Percentiles rank a stretch among this genome's conserved stretches.
Conservation (phyloP, 2,329 filamentous ascomycete species). For the Colletotrichum scovillei region DNA sequence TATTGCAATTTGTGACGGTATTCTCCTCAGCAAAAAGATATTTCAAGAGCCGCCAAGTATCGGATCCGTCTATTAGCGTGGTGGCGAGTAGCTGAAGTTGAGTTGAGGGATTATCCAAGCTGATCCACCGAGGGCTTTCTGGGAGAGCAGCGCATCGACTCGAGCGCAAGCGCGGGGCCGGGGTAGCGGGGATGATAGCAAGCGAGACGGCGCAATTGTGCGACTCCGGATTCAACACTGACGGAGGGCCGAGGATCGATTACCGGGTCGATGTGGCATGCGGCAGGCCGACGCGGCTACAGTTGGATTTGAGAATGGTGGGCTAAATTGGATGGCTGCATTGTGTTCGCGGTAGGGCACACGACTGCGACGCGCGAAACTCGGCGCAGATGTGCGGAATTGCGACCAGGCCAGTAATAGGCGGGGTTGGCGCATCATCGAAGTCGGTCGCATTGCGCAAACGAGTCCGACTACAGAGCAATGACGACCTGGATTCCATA, state of each 20-base stretch:
- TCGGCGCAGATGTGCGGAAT: neutral
- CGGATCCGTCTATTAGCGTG: neutral
- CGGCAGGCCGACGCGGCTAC: neutral
- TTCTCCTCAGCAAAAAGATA: constrained; percentile 42
- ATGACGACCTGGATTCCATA: neutral
- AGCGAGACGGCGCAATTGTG: neutral
- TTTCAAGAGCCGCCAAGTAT: neutral
- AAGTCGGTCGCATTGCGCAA: neutral
- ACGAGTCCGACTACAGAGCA: neutral
- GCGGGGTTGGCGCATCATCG: constrained; percentile 19
- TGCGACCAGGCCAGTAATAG: neutral
- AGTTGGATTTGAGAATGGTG: neutral
- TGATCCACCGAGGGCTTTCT: constrained; percentile 17
- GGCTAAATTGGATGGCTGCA: neutral
- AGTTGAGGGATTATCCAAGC: constrained; percentile 16
- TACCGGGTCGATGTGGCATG: neutral
- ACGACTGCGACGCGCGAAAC: neutral
- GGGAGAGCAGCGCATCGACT: constrained; percentile 16
- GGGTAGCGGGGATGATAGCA: neutral
- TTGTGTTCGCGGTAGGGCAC: neutral
- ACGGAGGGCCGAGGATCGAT: neutral
- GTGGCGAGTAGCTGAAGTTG: neutral
- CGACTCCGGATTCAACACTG: neutral
- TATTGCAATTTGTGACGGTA: constrained; percentile 42
- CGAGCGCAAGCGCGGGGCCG: constrained; percentile 4